Conservation (phyloP, 441 rosid species). For the Erodium trifolium region DNA sequence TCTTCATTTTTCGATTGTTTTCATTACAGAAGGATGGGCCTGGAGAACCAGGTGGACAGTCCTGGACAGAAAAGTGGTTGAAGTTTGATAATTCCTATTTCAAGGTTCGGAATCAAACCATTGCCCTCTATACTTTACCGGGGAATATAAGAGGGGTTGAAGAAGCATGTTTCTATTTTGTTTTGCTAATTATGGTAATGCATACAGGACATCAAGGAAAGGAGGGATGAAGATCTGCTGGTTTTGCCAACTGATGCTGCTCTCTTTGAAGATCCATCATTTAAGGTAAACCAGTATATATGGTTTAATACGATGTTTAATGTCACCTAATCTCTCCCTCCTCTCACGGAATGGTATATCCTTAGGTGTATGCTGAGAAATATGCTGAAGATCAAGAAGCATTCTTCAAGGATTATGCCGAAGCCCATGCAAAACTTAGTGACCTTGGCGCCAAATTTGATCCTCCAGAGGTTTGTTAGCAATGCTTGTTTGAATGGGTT, state of each 20-base stretch:
- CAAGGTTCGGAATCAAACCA: constrained; percentile 48
- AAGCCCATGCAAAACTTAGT: constrained; percentile 94
- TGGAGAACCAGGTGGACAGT: constrained; percentile 96
- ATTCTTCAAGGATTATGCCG: constrained; percentile 84
- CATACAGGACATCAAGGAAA: constrained; percentile 67
- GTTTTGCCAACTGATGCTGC: constrained; percentile 94
- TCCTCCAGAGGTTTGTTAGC: constrained; percentile 71
- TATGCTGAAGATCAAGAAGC: constrained; percentile 77
- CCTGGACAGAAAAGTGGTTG: constrained; percentile 91
- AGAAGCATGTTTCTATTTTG: background rate
- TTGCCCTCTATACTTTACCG: background rate
- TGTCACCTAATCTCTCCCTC: background rate
- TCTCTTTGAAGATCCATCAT: constrained; percentile 80
- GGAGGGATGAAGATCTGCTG: constrained; percentile 64
- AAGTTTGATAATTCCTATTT: constrained; percentile 91
- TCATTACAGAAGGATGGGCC: constrained; percentile 78
- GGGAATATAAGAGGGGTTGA: background rate
- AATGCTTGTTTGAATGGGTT: constrained; percentile 3
- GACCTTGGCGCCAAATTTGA: constrained; percentile 83
- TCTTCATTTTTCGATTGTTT: background rate
- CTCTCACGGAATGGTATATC: constrained; percentile 16
- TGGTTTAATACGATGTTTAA: constrained; percentile 9
- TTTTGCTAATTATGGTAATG: constrained; percentile 17
- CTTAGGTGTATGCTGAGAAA: constrained; percentile 75
- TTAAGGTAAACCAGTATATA: constrained; percentile 43